Evolutionary conservation across 441 rosid genomes (phyloP), one percentile per base, ranked within the genome.

Genomic region (Populus hybrid): DNA sequence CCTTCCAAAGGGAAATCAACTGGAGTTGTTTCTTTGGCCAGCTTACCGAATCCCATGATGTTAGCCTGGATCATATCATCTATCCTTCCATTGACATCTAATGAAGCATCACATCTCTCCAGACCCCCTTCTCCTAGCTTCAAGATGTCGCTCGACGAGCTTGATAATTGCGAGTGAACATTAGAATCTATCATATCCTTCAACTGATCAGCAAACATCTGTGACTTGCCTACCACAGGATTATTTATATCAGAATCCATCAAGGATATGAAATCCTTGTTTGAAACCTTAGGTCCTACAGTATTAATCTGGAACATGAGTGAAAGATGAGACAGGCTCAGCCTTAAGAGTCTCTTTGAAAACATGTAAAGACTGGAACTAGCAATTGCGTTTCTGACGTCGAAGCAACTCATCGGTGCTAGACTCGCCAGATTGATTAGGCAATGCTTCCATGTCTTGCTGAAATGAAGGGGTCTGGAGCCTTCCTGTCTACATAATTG

Each of bases 361-460:
- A 90, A 73, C 16, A 73, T 59, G 63, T 76, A 86, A 26, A 77
- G 80, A 0, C 65, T 40, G 53, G 86, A 84, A 72, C 71, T 88
- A 90, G 88, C 84, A 83, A 84, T 67, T 86, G 32, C 85, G 92
- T 81, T 87, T 88, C 82, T 90, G 86, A 81, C 76, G 90, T 70
- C 89, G 88, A 77, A 92, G 94, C 78, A 87, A 82, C 69, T 78
- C 74, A 38, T 89, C 91, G 0, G 86, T 76, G 78, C 81, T 87
- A 75, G 87, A 76, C 85, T 87, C 89, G 76, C 93, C 86, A 70
- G 75, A 83, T 75, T 83, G 89, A 78, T 89, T 87, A 78, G 90
- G 92, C 67, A 89, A 78, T 71, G 89, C 89, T 82, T 90, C 97
- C 91, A 88, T 84, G 89, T 90, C 94, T 10, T 8, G 88, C 78